Evolutionary conservation across 2,329 filamentous ascomycete species (phyloP), one percentile per base, ranked within the genome.

Genomic region (Claviceps arundinis): DNA sequence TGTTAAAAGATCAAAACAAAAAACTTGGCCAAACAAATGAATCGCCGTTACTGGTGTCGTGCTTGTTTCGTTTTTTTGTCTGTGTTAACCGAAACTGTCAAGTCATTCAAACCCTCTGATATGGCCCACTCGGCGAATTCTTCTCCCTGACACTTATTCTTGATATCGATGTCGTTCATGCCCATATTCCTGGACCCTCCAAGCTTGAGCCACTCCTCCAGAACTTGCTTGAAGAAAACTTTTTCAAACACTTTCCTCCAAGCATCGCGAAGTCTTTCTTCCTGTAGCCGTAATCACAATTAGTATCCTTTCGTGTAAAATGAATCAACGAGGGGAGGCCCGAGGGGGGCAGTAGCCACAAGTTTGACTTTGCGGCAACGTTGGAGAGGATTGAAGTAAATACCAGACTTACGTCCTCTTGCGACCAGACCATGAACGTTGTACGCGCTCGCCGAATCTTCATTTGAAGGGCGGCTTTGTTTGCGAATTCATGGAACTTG

Each of bases 381-480:
- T 34, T 43, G 9, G 17, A 43, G 7, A 43, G 7, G 59, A 51
- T 38, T 9, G 22, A 44, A 11, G 16, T 14, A 16, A 30, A 44
- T 19, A 16, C 16, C 5, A 14, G 30, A 65, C 76, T 70, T 63
- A 79, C 77, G 64, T 80, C 77, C 55, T 58, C 60, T 9, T 64
- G 56, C 2, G 73, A 68, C 76, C 76, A 80, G 1, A 70, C 61
- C 13, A 71, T 66, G 50, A 73, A 73, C 55, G 72, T 74, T 51
- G 72, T 64, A 19, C 77, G 71, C 2, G 71, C 71, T 6, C 77
- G 70, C 13, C 72, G 72, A 42, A 78, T 69, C 59, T 74, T 76
- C 77, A 81, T 80, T 57, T 81, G 77, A 4, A 80, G 66, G 48
- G 71, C 70, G 48, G 76, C 73, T 56, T 75, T 74, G 40, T 70